Percentiles rank a stretch among this genome's conserved stretches.
These are phyloP conservation scores for Monilinia laxa DNA, from an alignment of 2,329 filamentous ascomycete genomes.

Conservation along the genomic window DNA sequence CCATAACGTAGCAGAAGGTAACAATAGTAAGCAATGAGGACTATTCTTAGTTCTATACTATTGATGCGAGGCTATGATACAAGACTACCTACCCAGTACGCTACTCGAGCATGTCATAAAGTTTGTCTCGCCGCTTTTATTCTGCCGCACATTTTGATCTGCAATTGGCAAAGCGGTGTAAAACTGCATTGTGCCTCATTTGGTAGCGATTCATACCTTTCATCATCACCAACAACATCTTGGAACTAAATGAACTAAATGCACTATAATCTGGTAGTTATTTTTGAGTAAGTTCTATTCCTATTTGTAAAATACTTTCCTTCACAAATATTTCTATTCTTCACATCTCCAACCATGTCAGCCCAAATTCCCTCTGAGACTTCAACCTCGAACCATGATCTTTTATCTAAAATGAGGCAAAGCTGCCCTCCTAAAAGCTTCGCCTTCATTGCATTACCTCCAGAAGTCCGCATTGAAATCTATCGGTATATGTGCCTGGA, in stretches of 20 bases:
- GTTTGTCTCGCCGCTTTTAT: conserved; percentile 1
- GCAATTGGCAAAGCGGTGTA: not conserved
- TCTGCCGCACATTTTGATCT: not conserved
- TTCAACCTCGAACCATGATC: not conserved
- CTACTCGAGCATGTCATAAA: not conserved
- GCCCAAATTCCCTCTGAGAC: not conserved
- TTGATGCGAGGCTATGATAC: not conserved
- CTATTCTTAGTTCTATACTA: not conserved
- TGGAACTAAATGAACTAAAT: not conserved
- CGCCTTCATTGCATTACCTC: not conserved
- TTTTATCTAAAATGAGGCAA: not conserved
- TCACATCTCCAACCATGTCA: not conserved
- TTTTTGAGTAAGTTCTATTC: not conserved
- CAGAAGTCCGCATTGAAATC: not conserved
- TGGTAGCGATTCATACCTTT: not conserved
- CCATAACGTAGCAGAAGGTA: conserved; percentile 26
- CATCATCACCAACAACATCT: no score
- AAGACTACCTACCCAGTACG: not conserved
- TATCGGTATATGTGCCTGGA: not conserved
- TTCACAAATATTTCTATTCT: not conserved
- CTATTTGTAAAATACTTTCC: not conserved
- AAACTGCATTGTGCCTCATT: no score
- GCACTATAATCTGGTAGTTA: not conserved
- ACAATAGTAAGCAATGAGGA: not conserved
- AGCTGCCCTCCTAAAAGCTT: not conserved